Base-by-base conservation (phyloP, 441 rosid species). In the Populus hybrid region DNA sequence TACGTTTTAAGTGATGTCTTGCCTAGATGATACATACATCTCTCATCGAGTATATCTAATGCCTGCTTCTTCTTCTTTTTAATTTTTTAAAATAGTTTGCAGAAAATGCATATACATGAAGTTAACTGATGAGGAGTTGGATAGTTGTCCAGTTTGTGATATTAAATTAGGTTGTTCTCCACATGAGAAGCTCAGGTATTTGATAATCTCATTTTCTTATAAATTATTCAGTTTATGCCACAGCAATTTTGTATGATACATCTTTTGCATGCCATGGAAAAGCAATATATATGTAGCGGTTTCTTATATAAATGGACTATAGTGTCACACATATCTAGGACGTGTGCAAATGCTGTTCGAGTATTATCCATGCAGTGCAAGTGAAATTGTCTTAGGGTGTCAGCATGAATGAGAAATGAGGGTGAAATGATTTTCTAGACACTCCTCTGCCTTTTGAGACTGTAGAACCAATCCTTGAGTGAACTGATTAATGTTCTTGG, bases 81-180 rank as follows among this genome's bases (percentile, higher is more conserved):
- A n/a, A 2, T 26, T 12, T 67, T 71, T 36, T 14, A 23, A 30
- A 72, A 75, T 85, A 90, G 94, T 91, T 76, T 91, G 96, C 90
- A 87, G 90, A 83, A 87, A 80, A 78, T 91, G 96, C 84, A 90
- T 90, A 75, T 83, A 85, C 68, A 75, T 82, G 61, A 91, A 88
- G 86, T 86, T 91, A 69, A 79, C 83, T 0, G 91, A 87, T 69
- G 94, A 91, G 66, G 92, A 83, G 19, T 78, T 42, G 78, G 90
- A 89, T 79, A 80, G 80, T 72, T 90, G 96, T 85, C 96, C 96
- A 24, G 86, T 87, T 16, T 91, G 94, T 78, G 79, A 86, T 70
- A 86, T 86, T 72, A 83, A 87, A 42, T 88, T 91, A 35, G 96
- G 96, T 14, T 80, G 75, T 82, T 78, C 81, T 68, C 92, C 94